These are phyloP conservation scores for Phytophthora aleatoria DNA, from an alignment of 352 stramenopile species.

Conservation along the genomic window DNA sequence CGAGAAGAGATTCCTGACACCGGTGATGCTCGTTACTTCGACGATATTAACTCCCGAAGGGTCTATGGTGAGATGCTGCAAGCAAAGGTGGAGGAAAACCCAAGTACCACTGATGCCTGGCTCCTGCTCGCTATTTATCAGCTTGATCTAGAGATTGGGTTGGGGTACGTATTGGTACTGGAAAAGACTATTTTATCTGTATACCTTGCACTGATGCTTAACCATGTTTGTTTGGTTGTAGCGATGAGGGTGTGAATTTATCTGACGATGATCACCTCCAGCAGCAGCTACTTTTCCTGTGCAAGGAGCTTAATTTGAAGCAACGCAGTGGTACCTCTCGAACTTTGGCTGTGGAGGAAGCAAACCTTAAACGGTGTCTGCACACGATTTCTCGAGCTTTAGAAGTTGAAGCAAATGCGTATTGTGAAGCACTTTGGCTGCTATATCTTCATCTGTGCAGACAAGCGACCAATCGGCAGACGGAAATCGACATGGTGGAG, in stretches of 20 bases:
- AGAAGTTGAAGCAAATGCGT: constrained; percentile 51
- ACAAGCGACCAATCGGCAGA: constrained; percentile 33
- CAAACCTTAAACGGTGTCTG: constrained; percentile 37
- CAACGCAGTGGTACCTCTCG: constrained; percentile 4
- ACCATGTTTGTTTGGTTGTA: constrained; percentile 16
- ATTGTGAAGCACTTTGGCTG: constrained; percentile 51
- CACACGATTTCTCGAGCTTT: constrained; percentile 45
- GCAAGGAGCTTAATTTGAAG: constrained; percentile 30
- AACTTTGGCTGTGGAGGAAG: constrained; percentile 25
- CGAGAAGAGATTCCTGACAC: constrained; percentile 12
- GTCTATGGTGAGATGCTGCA: constrained; percentile 30
- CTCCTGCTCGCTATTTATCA: constrained; percentile 56
- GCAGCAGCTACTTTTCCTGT: constrained; percentile 36
- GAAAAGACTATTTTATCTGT: not conserved
- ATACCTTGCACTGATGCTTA: not conserved
- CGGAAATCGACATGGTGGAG: constrained; percentile 41
- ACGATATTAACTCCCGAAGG: constrained; percentile 23
- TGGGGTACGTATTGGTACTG: constrained; percentile 32
- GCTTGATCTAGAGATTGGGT: constrained; percentile 44
- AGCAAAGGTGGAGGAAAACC: constrained; percentile 33
- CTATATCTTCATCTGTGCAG: constrained; percentile 46
- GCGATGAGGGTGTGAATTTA: constrained; percentile 34
- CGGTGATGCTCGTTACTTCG: constrained; percentile 42
- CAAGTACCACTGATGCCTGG: constrained; percentile 47
- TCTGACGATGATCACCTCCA: constrained; percentile 28